Percentiles rank a stretch among this genome's conserved stretches.
These are phyloP conservation scores for Fusarium albosuccineum DNA, from an alignment of 2,329 filamentous ascomycete species.

Conservation along the genomic window DNA sequence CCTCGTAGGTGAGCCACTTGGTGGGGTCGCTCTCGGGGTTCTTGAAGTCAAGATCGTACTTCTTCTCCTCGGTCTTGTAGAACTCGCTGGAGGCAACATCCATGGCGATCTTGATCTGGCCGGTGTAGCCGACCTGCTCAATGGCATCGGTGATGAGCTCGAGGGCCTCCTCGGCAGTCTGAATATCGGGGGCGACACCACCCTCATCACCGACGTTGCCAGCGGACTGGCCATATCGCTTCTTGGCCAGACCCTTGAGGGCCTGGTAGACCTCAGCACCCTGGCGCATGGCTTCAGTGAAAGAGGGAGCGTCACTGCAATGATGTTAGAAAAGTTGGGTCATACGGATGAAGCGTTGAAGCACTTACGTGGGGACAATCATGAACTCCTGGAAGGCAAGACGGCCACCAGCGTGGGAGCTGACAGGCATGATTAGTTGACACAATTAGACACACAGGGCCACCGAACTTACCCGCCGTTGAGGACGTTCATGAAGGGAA, in stretches of 20 bases:
- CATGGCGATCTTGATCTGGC: conserved; percentile 98
- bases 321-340: conserved; percentile 16
- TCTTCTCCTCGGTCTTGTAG: conserved; percentile 98
- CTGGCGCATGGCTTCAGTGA: conserved; percentile 96
- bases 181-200: conserved; percentile 99
- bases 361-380: conserved; percentile 83
- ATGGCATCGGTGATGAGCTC: conserved; percentile 96
- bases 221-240: conserved; percentile 99
- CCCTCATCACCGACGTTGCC: conserved; percentile 99
- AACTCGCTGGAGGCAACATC: conserved; percentile 99
- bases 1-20: conserved; percentile 99
- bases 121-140: conserved; percentile 93
- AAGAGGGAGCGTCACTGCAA: conserved; percentile 81
- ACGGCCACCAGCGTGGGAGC: conserved; percentile 97
- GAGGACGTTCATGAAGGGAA: conserved; percentile 94
- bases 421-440: conserved; percentile 44
- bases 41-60: conserved; percentile 99
- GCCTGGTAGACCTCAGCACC: conserved; percentile 98
- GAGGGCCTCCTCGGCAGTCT: conserved; percentile 95
- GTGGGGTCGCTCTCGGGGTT: conserved; percentile 95
- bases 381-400: conserved; percentile 97
- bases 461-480: conserved; percentile 72
- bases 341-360: background rate
- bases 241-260: conserved; percentile 97
- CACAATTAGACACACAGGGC: background rate